Percentiles rank a stretch among this genome's conserved stretches.
Conservation (phyloP, 2,329 filamentous ascomycete genomes). For the Ceratocystis eucalypticola region DNA sequence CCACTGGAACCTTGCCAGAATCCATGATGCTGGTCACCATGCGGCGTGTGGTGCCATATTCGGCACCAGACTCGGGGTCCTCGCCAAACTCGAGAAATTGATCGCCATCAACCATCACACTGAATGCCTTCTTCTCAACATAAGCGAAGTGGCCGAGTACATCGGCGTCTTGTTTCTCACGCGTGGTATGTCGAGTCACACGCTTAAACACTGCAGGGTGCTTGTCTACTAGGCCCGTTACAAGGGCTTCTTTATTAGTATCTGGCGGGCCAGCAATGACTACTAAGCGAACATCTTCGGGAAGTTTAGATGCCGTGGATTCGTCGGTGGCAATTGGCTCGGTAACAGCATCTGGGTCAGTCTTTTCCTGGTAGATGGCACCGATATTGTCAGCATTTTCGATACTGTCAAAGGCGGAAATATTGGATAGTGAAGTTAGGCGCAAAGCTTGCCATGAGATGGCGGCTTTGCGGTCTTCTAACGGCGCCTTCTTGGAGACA, state of each 20-base stretch:
- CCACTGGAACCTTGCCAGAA: constrained; percentile 45
- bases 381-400: constrained; percentile 65
- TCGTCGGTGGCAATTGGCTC: background rate
- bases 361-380: constrained; percentile 37
- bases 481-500: constrained; percentile 40
- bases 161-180: constrained; percentile 37
- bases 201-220: constrained; percentile 52
- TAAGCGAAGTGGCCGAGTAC: constrained; percentile 42
- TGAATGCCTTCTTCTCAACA: constrained; percentile 42
- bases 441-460: constrained; percentile 84
- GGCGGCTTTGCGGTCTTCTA: constrained; percentile 63
- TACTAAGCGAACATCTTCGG: constrained; percentile 41
- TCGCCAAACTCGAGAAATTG: constrained; percentile 44
- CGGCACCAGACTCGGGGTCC: constrained; percentile 31
- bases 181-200: constrained; percentile 43
- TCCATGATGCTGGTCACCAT: constrained; percentile 39
- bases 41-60: constrained; percentile 44
- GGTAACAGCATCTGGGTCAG: constrained; percentile 14
- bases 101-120: constrained; percentile 45
- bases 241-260: constrained; percentile 49
- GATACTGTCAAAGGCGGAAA: constrained; percentile 73
- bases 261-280: constrained; percentile 54
- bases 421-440: constrained; percentile 58
- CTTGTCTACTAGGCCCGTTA: constrained; percentile 48
- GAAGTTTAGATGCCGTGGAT: constrained; percentile 26